These are phyloP conservation scores for Panellus pusillus DNA, from an alignment of 768 basidiomycete genomes.

Conservation along the genomic window DNA sequence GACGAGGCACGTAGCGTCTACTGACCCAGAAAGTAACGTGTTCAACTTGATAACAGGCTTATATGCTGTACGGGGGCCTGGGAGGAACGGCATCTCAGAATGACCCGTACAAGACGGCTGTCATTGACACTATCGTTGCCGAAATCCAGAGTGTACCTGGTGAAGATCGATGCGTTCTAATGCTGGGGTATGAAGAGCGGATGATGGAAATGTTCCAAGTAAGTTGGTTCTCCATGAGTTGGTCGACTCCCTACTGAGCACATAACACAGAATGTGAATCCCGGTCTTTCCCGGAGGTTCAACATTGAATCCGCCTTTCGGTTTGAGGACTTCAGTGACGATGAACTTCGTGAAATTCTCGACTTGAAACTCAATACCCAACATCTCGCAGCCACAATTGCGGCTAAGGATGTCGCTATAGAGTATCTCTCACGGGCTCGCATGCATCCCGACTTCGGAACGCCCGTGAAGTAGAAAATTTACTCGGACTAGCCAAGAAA, in stretches of 20 bases:
- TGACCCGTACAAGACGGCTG: conserved; percentile 63
- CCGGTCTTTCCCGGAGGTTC: conserved; percentile 65
- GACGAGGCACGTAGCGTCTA: conserved; percentile 51
- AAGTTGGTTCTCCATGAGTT: conserved; percentile 12
- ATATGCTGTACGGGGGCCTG: conserved; percentile 59
- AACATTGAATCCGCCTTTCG: conserved; percentile 66
- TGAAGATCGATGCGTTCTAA: conserved; percentile 66
- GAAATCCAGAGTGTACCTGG: conserved; percentile 69
- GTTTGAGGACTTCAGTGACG: conserved; percentile 64
- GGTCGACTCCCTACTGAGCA: neutral
- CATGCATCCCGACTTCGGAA: conserved; percentile 67
- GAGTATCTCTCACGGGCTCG: conserved; percentile 42
- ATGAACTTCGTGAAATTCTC: conserved; percentile 52
- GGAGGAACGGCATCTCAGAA: conserved; percentile 25
- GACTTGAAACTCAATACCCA: conserved; percentile 57
- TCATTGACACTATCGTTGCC: conserved; percentile 73
- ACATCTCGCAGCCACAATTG: conserved; percentile 54
- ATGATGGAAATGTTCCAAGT: conserved; percentile 77
- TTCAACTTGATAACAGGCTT: conserved; percentile 46
- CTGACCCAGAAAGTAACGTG: neutral
- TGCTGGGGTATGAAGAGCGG: conserved; percentile 63
- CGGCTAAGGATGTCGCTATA: conserved; percentile 57
- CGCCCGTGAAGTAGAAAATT: conserved; percentile 63
- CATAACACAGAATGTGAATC: conserved; percentile 63
- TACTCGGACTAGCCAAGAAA: conserved; percentile 51